Base-by-base conservation (phyloP, 441 rosid species). In the Erodium trifolium region DNA sequence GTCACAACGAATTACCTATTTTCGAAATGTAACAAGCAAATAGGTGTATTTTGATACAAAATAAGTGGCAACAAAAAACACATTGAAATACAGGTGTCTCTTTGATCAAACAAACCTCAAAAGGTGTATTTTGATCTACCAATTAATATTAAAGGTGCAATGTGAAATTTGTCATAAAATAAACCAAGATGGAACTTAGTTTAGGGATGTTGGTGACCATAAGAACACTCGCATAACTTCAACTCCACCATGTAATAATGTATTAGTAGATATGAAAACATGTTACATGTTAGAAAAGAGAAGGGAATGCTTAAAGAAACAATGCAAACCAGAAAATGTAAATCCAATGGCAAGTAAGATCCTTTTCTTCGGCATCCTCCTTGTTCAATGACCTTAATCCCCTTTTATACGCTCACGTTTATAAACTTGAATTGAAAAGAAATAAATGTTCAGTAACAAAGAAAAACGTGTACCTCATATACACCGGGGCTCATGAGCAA, bases 401-500 rank as follows among this genome's bases (percentile, higher is more conserved):
- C n/a, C 57, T 49, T 49, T 49, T 49, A 41, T 49, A 3, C 57
- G 4, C 57, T 3, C 3, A 49, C 18, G n/a, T 49, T 49, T n/a
- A 49, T 49, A 49, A 7, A 14, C 57, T 49, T 49, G 17, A 13
- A 49, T 49, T 49, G 57, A n/a, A 49, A n/a, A 66, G 53, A 31
- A 7, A 73, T 63, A 59, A 39, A 41, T 23, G 8, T 41, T 41
- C 45, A 41, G 45, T 41, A 9, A 41, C 10, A 6, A 72, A 23
- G 55, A 41, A 66, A 68, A 13, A 45, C 57, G 51, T 37, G 41
- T 72, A 91, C 98, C 96, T 84, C 92, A 71, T 91, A 93, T 67
- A 93, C 96, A 73, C 97, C 96, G 9, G 97, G 96, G 76, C 89
- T 93, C 96, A 89, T 86, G 72, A 89, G 87, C 82, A 93, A 79